Conservation (phyloP, 768 basidiomycete species). For the Piloderma croceum region DNA sequence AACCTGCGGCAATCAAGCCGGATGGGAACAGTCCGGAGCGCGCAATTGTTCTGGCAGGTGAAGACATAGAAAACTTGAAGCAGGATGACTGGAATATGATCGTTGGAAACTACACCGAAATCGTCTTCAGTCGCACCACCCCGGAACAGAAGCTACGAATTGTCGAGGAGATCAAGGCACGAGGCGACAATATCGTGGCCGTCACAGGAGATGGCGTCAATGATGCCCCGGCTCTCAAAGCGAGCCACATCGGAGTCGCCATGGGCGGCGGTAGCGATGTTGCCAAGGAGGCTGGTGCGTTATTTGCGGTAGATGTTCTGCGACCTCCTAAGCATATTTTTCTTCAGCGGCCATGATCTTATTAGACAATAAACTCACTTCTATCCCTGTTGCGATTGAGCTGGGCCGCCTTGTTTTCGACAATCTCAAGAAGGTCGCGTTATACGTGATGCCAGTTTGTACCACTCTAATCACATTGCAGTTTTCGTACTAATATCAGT, state of each 20-base stretch:
- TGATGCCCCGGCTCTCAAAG: constrained; percentile 47
- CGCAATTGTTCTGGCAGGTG: constrained; percentile 40
- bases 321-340: neutral
- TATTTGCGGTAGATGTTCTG: constrained; percentile 14
- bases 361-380: constrained; percentile 54
- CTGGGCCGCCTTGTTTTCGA: constrained; percentile 57
- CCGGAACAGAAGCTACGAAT: constrained; percentile 56
- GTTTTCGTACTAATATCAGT: neutral
- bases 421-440: constrained; percentile 49
- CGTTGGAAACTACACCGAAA: constrained; percentile 32
- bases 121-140: constrained; percentile 50
- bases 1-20: constrained; percentile 28
- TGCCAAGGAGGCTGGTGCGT: constrained; percentile 50
- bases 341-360: constrained; percentile 40
- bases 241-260: constrained; percentile 50
- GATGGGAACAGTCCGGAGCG: constrained; percentile 31
- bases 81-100: constrained; percentile 36
- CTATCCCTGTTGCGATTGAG: constrained; percentile 52
- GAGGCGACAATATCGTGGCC: constrained; percentile 45
- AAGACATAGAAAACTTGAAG: constrained; percentile 34
- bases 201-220: constrained; percentile 56
- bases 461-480: neutral
- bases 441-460: constrained; percentile 40
- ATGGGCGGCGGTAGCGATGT: constrained; percentile 47
- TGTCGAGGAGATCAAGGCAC: constrained; percentile 45